Evolutionary conservation across 2,329 filamentous ascomycete genomes (phyloP).

Genomic region (Scedosporium minutisporum): DNA sequence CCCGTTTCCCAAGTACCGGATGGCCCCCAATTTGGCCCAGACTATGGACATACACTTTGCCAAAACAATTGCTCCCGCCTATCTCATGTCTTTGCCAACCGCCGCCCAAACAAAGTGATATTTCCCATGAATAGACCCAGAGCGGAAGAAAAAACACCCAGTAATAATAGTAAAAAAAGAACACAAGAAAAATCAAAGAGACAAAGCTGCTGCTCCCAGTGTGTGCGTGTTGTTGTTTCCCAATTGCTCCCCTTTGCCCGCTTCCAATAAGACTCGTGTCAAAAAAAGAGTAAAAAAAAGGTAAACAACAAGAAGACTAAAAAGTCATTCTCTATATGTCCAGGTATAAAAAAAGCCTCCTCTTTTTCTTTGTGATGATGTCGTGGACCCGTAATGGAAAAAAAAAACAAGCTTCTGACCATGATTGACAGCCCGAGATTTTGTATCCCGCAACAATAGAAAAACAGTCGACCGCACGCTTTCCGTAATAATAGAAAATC

Average conservation of each 20-base stretch:
- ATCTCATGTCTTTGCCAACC: not conserved
- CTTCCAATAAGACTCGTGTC: not conserved
- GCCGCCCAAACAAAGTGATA: slow-evolving; percentile 3
- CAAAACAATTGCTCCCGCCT: slow-evolving; percentile 1
- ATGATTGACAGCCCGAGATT: slow-evolving; percentile 1
- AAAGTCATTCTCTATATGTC: slow-evolving; percentile 6
- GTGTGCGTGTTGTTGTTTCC: not conserved
- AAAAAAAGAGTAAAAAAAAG: not conserved
- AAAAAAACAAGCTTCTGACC: slow-evolving; percentile 2
- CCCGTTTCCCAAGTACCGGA: not conserved
- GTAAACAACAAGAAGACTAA: slow-evolving; percentile 4
- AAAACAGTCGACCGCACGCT: not conserved
- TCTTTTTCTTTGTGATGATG: not conserved
- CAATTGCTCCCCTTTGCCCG: slow-evolving; percentile 1
- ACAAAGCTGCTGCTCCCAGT: not conserved
- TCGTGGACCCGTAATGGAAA: slow-evolving; percentile 3
- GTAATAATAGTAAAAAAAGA: slow-evolving; percentile 1
- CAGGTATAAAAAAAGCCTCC: not conserved
- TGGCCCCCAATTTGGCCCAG: slow-evolving; percentile 1
- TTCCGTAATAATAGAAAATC: not conserved
- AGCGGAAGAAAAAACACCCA: not conserved
- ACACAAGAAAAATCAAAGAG: slow-evolving; percentile 2
- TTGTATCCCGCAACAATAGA: not conserved
- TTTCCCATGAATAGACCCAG: slow-evolving; percentile 1
- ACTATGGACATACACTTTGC: slow-evolving; percentile 1